Percentiles rank a stretch among this genome's conserved stretches.
These are phyloP conservation scores for Cladosporium oxysporum DNA, from an alignment of 2,329 filamentous ascomycete genomes.

Conservation along the genomic window DNA sequence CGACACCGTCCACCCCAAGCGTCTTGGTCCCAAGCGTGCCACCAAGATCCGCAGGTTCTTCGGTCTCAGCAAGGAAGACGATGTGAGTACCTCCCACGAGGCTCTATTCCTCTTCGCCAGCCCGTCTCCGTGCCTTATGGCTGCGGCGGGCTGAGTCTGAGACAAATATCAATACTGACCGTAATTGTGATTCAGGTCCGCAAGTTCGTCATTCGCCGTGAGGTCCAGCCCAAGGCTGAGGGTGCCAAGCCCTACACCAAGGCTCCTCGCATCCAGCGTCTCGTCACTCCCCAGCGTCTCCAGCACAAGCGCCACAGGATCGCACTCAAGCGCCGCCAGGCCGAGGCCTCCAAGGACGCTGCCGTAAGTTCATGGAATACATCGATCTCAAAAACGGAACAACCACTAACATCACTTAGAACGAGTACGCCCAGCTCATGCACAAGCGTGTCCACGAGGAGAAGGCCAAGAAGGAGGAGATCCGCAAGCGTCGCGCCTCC, in stretches of 20 bases:
- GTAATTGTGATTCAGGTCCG: conserved; percentile 67
- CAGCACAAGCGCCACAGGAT: conserved; percentile 99
- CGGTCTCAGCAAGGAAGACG: conserved; percentile 99
- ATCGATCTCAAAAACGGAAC: conserved; percentile 17
- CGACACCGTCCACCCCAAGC: conserved; percentile 98
- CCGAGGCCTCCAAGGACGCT: conserved; percentile 98
- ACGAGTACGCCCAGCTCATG: conserved; percentile 94
- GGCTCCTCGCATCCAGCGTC: conserved; percentile 99
- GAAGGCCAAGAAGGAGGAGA: conserved; percentile 90
- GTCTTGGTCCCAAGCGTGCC: conserved; percentile 98
- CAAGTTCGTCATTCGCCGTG: conserved; percentile 99
- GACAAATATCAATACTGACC: conserved; percentile 31
- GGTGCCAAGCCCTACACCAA: conserved; percentile 99
- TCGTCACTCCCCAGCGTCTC: conserved; percentile 98
- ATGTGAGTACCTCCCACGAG: conserved; percentile 74
- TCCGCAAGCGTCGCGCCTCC: conserved; percentile 94
- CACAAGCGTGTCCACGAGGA: conserved; percentile 97
- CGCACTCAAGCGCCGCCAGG: conserved; percentile 96
- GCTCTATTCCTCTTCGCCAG: conserved; percentile 61
- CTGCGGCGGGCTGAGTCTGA: conserved; percentile 35
- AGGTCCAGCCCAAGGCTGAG: conserved; percentile 95
- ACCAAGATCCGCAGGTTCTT: conserved; percentile 99
- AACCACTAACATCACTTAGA: conserved; percentile 58
- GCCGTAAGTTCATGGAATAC: conserved; percentile 67
- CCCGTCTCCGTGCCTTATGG: conserved; percentile 26